Evolutionary conservation across 176 grass and related monocot genomes (phyloP), one percentile per base, ranked within the genome.

Genomic region (Guadua angustifolia): DNA sequence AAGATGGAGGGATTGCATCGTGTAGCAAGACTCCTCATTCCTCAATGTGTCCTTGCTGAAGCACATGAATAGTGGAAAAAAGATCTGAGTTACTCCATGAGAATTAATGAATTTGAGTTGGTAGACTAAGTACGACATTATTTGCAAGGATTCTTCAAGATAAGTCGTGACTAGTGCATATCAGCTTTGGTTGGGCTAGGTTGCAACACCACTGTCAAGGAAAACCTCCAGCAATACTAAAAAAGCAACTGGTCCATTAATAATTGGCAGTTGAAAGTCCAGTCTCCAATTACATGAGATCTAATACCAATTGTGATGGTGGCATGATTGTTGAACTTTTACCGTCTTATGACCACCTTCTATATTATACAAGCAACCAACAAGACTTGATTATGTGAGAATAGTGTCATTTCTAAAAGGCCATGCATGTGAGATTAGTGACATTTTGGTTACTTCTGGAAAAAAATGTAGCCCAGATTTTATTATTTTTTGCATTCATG

Each of bases 151-250:
- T 47, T 5, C 43, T 47, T 71, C 29, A 16, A 21, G 7, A 62
- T 60, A 6, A 71, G 22, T 45, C 58, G 22, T 4, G 16, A 56
- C 18, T 69, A 80, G 32, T 16, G 8, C 6, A 35, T 59, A 16
- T 33, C 67, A 82, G 52, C 59, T 60, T 60, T 45, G 79, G 16
- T 60, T 45, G 79, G 16, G 51, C 18, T 67, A 45, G 43, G 25
- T 81, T 70, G 69, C 39, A 72, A 35, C 53, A 46, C 10, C 36
- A 45, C 53, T 82, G 59, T 36, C 17, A 61, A 36, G 42, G 6
- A 59, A 72, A 42, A 16, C 42, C 51, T 49, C 26, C 43, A 33
- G 29, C n/a, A 29, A 9, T 15, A 71, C 24, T n/a, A 60, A 21
- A 38, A 46, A 82, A 71, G 3, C 33, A n/a, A 32, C 6, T 32